These are phyloP conservation scores for Coemansia sp. DNA, from an alignment of 192 early-diverging fungal species.

Conservation along the genomic window DNA sequence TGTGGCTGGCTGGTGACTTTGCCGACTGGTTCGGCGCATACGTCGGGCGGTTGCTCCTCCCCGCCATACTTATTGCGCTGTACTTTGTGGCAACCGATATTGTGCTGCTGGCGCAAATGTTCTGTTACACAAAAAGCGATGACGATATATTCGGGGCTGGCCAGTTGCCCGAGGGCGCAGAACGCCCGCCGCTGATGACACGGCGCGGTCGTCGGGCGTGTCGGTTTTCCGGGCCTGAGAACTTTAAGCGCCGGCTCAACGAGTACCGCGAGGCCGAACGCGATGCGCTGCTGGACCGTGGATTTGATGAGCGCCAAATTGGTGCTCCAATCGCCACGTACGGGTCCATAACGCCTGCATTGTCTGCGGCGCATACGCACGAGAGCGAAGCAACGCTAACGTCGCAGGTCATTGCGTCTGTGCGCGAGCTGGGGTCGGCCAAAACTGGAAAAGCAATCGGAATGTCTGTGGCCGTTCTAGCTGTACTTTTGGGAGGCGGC, in stretches of 20 bases:
- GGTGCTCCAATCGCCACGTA: not conserved
- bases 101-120: conserved; percentile 64
- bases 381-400: not conserved
- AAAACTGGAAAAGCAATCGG: conserved; percentile 25
- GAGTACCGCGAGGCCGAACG: conserved; percentile 48
- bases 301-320: conserved; percentile 14
- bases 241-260: conserved; percentile 19
- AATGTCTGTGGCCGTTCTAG: conserved; percentile 22
- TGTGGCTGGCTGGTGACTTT: conserved; percentile 54
- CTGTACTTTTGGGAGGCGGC: conserved; percentile 15
- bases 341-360: conserved; percentile 13
- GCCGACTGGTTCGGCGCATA: conserved; percentile 53
- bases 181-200: conserved; percentile 44
- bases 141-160: conserved; percentile 34
- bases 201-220: conserved; percentile 43
- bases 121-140: conserved; percentile 59
- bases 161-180: conserved; percentile 44
- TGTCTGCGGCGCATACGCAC: not conserved
- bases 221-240: conserved; percentile 25
- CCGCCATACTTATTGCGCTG: conserved; percentile 65
- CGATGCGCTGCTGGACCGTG: conserved; percentile 37
- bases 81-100: conserved; percentile 76
- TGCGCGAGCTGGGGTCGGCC: conserved; percentile 19
- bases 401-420: conserved; percentile 5
- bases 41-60: conserved; percentile 37